Evolutionary conservation across 2,329 filamentous ascomycete species (phyloP).

Genomic region (Colletotrichum gigasporum): DNA sequence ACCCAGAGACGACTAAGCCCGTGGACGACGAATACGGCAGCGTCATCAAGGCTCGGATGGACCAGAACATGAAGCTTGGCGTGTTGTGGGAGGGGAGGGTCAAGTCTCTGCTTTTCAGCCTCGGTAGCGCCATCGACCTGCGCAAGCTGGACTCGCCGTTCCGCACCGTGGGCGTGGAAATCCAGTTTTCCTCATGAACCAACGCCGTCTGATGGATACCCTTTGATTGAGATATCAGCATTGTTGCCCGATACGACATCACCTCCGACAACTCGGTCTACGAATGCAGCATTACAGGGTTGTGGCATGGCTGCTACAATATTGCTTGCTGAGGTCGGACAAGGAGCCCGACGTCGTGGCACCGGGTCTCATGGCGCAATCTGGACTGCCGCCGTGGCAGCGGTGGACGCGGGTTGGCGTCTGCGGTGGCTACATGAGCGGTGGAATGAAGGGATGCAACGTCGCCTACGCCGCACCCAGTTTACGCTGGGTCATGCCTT

Average conservation of each 20-base stretch:
- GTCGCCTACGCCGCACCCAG: neutral
- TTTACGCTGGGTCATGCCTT: neutral
- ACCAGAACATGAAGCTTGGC: conserved; percentile 87
- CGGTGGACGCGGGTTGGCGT: neutral
- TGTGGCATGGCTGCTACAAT: neutral
- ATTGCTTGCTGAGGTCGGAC: neutral
- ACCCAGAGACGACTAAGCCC: neutral
- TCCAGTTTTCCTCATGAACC: conserved; percentile 81
- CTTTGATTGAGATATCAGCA: neutral
- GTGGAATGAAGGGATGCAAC: conserved; percentile 9
- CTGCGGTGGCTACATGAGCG: neutral
- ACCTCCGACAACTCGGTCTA: neutral
- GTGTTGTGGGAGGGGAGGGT: conserved; percentile 92
- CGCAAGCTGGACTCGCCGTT: conserved; percentile 80
- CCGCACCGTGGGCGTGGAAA: conserved; percentile 78
- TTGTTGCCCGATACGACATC: conserved; percentile 10
- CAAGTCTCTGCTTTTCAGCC: conserved; percentile 91
- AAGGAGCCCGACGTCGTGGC: neutral
- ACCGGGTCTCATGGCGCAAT: neutral
- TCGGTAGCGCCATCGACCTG: conserved; percentile 87
- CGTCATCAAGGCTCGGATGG: conserved; percentile 88
- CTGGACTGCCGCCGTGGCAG: neutral
- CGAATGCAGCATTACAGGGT: neutral
- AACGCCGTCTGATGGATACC: neutral
- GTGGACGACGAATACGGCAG: conserved; percentile 74